Percentiles rank a stretch among this genome's conserved stretches.
These are phyloP conservation scores for Xanthoconium stramineum DNA, from an alignment of 768 basidiomycete species.

Conservation along the genomic window DNA sequence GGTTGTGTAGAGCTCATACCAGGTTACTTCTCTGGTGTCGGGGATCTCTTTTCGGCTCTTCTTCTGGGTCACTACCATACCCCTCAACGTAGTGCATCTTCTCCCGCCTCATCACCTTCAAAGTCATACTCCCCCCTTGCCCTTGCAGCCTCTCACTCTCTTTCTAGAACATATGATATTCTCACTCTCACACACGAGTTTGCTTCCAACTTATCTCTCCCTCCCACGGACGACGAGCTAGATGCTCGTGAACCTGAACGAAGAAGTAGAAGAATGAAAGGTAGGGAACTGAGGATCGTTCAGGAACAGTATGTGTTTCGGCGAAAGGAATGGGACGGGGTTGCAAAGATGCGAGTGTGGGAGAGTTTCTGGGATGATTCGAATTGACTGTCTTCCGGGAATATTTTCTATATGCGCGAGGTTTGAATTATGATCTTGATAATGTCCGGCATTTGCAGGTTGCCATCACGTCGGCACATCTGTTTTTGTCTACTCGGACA, in stretches of 20 bases:
- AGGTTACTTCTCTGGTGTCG: slow-evolving; percentile 95
- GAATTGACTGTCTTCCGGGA: background rate
- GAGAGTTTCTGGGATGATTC: slow-evolving; percentile 32
- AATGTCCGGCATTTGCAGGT: too few species aligned
- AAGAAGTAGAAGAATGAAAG: slow-evolving; percentile 70
- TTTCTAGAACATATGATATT: slow-evolving; percentile 74
- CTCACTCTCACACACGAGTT: slow-evolving; percentile 58
- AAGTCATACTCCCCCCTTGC: slow-evolving; percentile 14
- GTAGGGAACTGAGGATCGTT: slow-evolving; percentile 80
- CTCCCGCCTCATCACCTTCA: slow-evolving; percentile 5
- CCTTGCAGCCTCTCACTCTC: slow-evolving; percentile 59
- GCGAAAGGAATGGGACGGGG: slow-evolving; percentile 35
- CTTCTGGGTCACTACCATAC: slow-evolving; percentile 75
- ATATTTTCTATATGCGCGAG: background rate
- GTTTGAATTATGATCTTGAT: background rate
- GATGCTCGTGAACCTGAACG: slow-evolving; percentile 63
- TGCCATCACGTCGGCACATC: too few species aligned
- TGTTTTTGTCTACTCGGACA: too few species aligned
- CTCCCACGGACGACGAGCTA: slow-evolving; percentile 75
- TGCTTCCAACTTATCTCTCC: slow-evolving; percentile 44
- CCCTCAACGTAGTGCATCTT: background rate
- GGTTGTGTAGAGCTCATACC: slow-evolving; percentile 74
- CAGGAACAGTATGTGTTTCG: slow-evolving; percentile 72
- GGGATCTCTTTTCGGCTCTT: slow-evolving; percentile 94
- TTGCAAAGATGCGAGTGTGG: slow-evolving; percentile 32